phyloP scores from a whole-genome alignment of 805 yeast genomes.

The Metschnikowia bowlesiae region DNA sequence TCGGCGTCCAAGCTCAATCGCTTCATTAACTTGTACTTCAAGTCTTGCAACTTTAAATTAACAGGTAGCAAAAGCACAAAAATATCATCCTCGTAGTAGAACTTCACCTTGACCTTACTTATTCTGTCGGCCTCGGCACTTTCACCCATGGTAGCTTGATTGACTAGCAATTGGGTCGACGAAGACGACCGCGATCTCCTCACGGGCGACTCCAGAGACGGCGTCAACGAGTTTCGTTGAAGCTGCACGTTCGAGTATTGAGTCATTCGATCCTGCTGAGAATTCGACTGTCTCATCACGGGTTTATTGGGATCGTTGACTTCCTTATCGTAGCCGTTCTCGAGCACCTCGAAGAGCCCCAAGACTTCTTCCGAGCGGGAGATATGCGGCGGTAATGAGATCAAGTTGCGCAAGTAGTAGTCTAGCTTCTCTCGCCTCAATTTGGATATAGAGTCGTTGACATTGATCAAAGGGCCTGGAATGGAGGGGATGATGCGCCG shows the following conservation, averaged over 20 bases:
- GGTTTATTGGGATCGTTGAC: conserved; percentile 27
- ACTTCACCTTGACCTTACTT: conserved; percentile 58
- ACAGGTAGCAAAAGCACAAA: conserved; percentile 62
- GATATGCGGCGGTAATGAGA: conserved; percentile 72
- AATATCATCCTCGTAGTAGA: conserved; percentile 75
- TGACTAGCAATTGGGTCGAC: conserved; percentile 17
- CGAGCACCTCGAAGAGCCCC: conserved; percentile 61
- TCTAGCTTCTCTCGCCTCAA: conserved; percentile 53
- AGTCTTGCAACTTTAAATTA: conserved; percentile 44
- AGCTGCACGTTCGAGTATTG: conserved; percentile 41
- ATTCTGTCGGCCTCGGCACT: conserved; percentile 11
- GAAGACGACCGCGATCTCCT: conserved; percentile 21
- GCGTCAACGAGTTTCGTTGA: conserved; percentile 24
- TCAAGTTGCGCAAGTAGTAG: conserved; percentile 50
- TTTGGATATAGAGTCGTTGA: conserved; percentile 65
- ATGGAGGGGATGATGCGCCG: conserved; percentile 85
- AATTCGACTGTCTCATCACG: conserved; percentile 36
- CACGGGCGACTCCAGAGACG: conserved; percentile 21
- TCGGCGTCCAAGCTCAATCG: conserved; percentile 41
- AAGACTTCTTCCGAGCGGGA: conserved; percentile 65
- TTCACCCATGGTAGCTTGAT: not conserved
- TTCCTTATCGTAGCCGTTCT: conserved; percentile 59
- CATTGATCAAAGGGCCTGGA: conserved; percentile 93
- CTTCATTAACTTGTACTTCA: conserved; percentile 48
- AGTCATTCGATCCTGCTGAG: conserved; percentile 50